Conservation (phyloP, 2,329 filamentous ascomycete species). For the Fusarium pseudoanthophilum region DNA sequence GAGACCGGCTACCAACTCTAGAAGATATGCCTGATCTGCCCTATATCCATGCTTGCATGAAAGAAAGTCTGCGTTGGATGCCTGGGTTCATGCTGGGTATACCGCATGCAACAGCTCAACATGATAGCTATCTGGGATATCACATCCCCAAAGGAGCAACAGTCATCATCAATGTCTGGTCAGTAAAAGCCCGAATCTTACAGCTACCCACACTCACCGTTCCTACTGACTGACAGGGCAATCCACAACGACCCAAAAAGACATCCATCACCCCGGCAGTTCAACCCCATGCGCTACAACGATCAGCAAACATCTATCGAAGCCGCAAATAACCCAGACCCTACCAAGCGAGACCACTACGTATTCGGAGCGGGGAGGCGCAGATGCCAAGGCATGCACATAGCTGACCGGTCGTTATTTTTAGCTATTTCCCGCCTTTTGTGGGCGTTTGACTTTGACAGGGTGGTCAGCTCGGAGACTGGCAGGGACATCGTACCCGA, state of each 20-base stretch:
- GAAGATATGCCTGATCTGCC: neutral
- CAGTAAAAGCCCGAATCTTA: neutral
- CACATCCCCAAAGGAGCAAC: neutral
- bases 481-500: neutral
- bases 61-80: neutral
- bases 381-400: neutral
- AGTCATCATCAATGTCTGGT: neutral
- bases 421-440: neutral
- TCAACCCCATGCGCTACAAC: neutral
- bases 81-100: neutral
- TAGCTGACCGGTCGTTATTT: neutral
- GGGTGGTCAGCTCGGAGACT: neutral
- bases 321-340: neutral
- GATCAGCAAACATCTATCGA: neutral
- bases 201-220: no score
- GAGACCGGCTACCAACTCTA: accelerated
- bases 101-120: neutral
- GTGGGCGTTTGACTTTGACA: neutral
- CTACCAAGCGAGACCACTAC: neutral
- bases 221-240: neutral
- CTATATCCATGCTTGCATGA: neutral
- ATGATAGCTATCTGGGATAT: neutral
- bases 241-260: neutral
- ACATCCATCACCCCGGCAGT: neutral
- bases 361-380: neutral